These are phyloP conservation scores for Rhizopus sp. DNA, from an alignment of 371 early-diverging fungal species.

Conservation along the genomic window DNA sequence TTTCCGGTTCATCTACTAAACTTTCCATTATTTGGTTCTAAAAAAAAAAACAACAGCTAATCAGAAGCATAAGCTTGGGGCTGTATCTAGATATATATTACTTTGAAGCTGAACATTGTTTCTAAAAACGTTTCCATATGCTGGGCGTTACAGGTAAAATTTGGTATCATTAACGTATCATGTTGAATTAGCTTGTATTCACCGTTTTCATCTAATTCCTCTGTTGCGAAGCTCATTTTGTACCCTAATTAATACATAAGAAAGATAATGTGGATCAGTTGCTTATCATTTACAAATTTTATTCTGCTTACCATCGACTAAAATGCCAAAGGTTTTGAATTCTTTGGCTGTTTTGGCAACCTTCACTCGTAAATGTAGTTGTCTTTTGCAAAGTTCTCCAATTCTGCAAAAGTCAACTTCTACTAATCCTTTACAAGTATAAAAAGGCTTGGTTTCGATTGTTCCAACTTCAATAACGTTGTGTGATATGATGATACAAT, in stretches of 20 bases:
- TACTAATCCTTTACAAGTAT: conserved; percentile 1
- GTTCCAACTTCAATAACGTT: conserved; percentile 12
- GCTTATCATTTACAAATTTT: conserved; percentile 1
- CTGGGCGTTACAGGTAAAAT: neutral
- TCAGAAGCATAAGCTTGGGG: too few relatives aligned
- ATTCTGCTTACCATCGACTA: too few relatives aligned
- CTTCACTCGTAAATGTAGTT: conserved; percentile 14
- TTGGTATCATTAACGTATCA: neutral
- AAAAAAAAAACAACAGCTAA: too few relatives aligned
- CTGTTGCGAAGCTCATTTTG: neutral
- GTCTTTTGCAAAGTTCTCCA: conserved; percentile 15
- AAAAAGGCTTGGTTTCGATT: conserved; percentile 11
- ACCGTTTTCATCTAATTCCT: conserved; percentile 2
- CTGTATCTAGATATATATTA: too few relatives aligned
- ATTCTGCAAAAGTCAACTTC: conserved; percentile 7
- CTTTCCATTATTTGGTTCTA: too few relatives aligned
- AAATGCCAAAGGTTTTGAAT: conserved; percentile 11
- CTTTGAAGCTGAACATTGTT: conserved; percentile 4
- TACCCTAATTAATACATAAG: conserved; percentile 10
- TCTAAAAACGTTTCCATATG: conserved; percentile 5
- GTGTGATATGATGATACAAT: conserved; percentile 9
- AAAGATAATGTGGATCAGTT: conserved; percentile 7
- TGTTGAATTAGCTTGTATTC: conserved; percentile 8
- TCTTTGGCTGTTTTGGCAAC: conserved; percentile 16
- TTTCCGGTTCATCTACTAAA: too few relatives aligned